Conservation (phyloP, 225 moss, liverwort and hornwort species). For the Physcomitrellopsis africana region DNA sequence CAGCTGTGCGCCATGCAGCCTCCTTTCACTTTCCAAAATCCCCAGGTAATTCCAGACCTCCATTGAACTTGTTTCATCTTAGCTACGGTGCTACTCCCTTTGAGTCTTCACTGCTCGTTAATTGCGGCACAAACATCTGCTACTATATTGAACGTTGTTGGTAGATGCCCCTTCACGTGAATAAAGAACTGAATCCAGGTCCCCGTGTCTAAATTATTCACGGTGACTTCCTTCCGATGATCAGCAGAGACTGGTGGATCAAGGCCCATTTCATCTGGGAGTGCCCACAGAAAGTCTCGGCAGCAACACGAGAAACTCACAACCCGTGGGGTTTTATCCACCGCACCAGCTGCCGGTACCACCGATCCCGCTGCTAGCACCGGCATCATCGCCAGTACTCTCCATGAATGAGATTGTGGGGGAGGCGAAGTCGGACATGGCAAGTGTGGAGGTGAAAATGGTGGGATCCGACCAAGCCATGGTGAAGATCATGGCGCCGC, state of each 20-base stretch:
- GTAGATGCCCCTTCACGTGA: too few relatives aligned
- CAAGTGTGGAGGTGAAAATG: conserved; percentile 64
- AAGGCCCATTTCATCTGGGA: conserved; percentile 25
- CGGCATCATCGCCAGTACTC: not conserved
- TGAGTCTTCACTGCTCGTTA: too few relatives aligned
- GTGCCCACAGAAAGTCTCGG: not conserved
- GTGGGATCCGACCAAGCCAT: conserved; percentile 40
- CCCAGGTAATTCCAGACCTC: conserved; percentile 24
- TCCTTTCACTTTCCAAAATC: conserved; percentile 37
- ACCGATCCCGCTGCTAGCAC: not conserved
- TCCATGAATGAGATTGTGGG: conserved; percentile 31
- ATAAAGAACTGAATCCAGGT: too few relatives aligned
- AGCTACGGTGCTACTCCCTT: too few relatives aligned
- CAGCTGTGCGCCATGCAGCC: conserved; percentile 33
- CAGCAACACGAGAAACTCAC: not conserved
- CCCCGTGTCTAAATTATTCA: too few relatives aligned
- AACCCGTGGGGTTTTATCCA: not conserved
- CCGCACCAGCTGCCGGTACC: not conserved
- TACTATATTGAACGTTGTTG: too few relatives aligned
- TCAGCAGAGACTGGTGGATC: conserved; percentile 32
- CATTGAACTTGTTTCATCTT: too few relatives aligned
- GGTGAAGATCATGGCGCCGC: conserved; percentile 54
- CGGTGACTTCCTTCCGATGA: not conserved
- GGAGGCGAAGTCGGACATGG: conserved; percentile 54
- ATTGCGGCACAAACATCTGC: too few relatives aligned